Evolutionary conservation across 495 filamentous ascomycete species (phyloP).

Genomic region (Annulohypoxylon maeteangense): DNA sequence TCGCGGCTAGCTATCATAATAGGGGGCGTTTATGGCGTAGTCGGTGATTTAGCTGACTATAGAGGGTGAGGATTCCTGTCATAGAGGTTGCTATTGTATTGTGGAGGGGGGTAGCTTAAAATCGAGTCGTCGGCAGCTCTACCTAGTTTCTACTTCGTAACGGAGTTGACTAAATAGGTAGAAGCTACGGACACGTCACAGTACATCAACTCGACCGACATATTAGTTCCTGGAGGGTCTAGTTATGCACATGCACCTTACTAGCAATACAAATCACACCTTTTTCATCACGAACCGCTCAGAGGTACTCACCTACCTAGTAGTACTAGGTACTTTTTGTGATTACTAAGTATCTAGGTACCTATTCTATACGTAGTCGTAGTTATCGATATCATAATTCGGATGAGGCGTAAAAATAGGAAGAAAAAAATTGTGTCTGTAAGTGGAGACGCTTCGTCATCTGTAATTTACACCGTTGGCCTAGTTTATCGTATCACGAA

Average conservation of each 20-base stretch:
- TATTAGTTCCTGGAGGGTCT: neutral
- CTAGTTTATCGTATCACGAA: conserved; percentile 16
- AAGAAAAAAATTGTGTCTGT: neutral
- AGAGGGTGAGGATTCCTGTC: neutral
- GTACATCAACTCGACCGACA: conserved; percentile 6
- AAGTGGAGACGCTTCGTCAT: conserved; percentile 36
- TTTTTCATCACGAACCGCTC: neutral
- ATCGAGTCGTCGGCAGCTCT: neutral
- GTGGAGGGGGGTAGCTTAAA: neutral
- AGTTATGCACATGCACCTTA: conserved; percentile 4
- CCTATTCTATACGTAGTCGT: neutral
- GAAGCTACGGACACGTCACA: neutral
- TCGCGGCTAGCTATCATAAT: conserved; percentile 1
- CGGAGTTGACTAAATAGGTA: neutral
- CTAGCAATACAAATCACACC: conserved; percentile 24
- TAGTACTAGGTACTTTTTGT: neutral
- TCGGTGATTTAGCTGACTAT: conserved; percentile 14
- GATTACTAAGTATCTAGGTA: neutral
- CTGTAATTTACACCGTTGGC: conserved; percentile 9
- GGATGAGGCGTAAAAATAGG: neutral
- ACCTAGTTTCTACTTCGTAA: neutral
- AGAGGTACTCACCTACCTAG: neutral
- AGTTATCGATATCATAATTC: neutral
- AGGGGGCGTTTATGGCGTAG: conserved; percentile 18
- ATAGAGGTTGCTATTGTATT: conserved; percentile 1